phyloP scores from a whole-genome alignment of 2,329 filamentous ascomycete species.

The Fusarium brachygibbosum region DNA sequence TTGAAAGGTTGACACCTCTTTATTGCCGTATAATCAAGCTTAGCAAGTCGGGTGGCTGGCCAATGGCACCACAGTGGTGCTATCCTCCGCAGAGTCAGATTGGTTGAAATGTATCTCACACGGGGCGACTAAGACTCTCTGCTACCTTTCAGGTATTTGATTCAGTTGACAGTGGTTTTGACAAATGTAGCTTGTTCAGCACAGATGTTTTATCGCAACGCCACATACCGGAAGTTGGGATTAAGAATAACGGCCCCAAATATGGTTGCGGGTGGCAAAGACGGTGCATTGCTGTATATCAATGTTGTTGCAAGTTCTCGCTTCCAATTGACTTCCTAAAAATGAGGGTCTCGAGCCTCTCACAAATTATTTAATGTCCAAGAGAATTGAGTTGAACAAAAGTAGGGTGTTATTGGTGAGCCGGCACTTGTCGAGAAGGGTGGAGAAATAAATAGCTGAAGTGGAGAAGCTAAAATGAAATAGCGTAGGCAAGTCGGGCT shows the following conservation, averaged over 20 bases:
- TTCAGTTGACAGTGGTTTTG: conserved; percentile 2
- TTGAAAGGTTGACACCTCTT: neutral
- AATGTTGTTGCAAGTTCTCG: neutral
- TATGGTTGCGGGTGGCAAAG: neutral
- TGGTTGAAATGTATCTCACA: neutral
- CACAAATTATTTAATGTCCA: neutral
- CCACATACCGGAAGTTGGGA: neutral
- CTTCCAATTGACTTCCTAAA: neutral
- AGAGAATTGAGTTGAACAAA: neutral
- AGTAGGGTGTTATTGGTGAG: conserved; percentile 20
- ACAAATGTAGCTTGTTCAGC: conserved; percentile 3
- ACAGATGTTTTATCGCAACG: neutral
- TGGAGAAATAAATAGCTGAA: conserved; percentile 23
- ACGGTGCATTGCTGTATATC: neutral
- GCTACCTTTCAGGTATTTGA: conserved; percentile 5
- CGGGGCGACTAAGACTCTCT: neutral
- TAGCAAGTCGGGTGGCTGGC: neutral
- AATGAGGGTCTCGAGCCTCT: neutral
- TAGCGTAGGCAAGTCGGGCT: conserved; percentile 24
- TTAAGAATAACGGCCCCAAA: neutral
- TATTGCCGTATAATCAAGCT: neutral
- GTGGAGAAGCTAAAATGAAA: conserved; percentile 32
- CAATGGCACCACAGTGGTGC: neutral
- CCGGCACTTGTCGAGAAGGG: conserved; percentile 27
- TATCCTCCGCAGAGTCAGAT: neutral